These are phyloP conservation scores for Leccinum boreale DNA, from an alignment of 768 basidiomycete genomes.

Conservation along the genomic window DNA sequence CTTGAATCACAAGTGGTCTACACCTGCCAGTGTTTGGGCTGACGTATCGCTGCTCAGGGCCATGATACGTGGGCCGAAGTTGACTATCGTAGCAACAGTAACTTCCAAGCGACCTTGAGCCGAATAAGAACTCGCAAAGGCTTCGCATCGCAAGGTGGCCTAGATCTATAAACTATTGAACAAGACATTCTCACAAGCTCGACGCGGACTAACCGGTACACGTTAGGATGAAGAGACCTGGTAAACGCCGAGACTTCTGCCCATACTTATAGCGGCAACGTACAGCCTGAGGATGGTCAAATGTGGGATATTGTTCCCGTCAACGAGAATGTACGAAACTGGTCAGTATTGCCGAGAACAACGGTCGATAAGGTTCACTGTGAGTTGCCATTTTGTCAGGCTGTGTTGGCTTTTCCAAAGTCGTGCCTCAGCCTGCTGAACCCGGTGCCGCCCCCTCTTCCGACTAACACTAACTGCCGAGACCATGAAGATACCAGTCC, in stretches of 20 bases:
- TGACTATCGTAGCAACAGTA: constrained; percentile 17
- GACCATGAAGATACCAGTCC: too few species aligned
- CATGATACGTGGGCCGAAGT: constrained; percentile 14
- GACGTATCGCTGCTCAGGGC: constrained; percentile 18
- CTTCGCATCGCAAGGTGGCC: not conserved
- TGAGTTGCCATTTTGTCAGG: too few species aligned
- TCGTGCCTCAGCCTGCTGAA: too few species aligned
- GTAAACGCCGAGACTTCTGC: too few species aligned
- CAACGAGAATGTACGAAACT: not conserved
- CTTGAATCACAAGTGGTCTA: constrained; percentile 23
- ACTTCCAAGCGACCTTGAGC: not conserved
- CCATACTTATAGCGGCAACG: constrained; percentile 1
- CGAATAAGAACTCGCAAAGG: not conserved
- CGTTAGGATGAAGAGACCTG: not conserved
- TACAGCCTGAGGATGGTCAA: too few species aligned
- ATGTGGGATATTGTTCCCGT: too few species aligned
- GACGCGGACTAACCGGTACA: constrained; percentile 4
- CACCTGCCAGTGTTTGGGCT: constrained; percentile 24
- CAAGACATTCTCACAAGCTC: not conserved
- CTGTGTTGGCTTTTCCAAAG: too few species aligned
- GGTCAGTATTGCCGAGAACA: not conserved
- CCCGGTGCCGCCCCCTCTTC: too few species aligned
- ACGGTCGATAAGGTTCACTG: too few species aligned
- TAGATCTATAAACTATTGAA: not conserved
- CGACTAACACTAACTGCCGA: too few species aligned